Evolutionary conservation across 2,329 filamentous ascomycete genomes (phyloP), one percentile per base, ranked within the genome.

Genomic region (Didymella lethalis): DNA sequence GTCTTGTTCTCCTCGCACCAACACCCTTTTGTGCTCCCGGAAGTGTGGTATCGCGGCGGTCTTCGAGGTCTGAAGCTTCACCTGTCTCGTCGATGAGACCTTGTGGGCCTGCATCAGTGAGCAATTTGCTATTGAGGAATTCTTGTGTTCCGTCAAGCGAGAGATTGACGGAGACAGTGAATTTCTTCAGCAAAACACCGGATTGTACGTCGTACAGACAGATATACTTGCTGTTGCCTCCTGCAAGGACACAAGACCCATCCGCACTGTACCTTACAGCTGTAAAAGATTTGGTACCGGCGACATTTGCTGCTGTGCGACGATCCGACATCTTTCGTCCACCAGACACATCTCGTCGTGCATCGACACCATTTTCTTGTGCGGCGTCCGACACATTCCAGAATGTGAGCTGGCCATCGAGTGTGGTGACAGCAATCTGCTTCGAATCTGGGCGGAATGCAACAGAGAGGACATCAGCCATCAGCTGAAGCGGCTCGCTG

Each of bases 221-320:
- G 51, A 99, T 97, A 77, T 96, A 97, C 80, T 99, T 99, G 88
- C 93, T 97, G 82, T 95, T 97, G 31, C 95, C 95, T 47, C 88
- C 93, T 0, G 94, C 95, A 40, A 99, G 82, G 11, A 99, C 83
- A 69, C 95, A 97, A 62, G 88, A 91, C 12, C 95, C 95, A 73
- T 99, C 95, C 1, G 92, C 90, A 75, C 93, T 97, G 80, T 98
- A 99, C 53, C 86, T 87, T 65, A 99, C 91, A 7, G 90, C 90
- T 70, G 86, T 89, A 80, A 97, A 99, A 65, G 88, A 90, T 76
- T 99, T 99, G 41, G 92, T 97, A 36, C 92, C 92, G 1, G 92
- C 86, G 2, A 90, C 89, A 70, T 96, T 98, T 45, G 95, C 95
- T 2, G 95, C 95, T 2, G 93, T 96, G 60, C 93, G 85, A 47